These are phyloP conservation scores for Agroathelia rolfsii DNA, from an alignment of 1,284 basidiomycete genomes.

Conservation along the genomic window DNA sequence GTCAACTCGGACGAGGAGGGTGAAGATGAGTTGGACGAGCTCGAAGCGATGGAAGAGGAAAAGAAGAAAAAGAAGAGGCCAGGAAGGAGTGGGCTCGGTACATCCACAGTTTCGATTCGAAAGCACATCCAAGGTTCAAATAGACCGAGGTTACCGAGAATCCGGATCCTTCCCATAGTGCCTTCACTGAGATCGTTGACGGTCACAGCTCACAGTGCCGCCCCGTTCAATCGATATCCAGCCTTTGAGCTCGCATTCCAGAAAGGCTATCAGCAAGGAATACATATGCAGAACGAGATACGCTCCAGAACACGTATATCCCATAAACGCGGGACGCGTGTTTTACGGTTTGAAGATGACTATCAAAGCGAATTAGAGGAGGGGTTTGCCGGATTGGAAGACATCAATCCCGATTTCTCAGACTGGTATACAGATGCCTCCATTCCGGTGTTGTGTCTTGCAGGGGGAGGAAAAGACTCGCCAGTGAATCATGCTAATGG, in stretches of 20 bases:
- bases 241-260: slow-evolving; percentile 39
- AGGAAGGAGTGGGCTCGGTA: slow-evolving; percentile 18
- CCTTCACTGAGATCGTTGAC: slow-evolving; percentile 31
- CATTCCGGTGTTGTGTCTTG: slow-evolving; percentile 38
- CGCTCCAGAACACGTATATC: slow-evolving; percentile 34
- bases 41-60: slow-evolving; percentile 16
- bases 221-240: slow-evolving; percentile 24
- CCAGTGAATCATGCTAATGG: slow-evolving; percentile 25
- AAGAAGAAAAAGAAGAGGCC: slow-evolving; percentile 9
- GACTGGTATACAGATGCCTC: slow-evolving; percentile 11
- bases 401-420: slow-evolving; percentile 27
- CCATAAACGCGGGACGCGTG: slow-evolving; percentile 33
- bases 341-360: slow-evolving; percentile 28
- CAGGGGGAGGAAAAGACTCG: slow-evolving; percentile 24
- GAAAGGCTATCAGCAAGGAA: slow-evolving; percentile 49
- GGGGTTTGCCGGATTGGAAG: slow-evolving; percentile 37
- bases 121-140: slow-evolving; percentile 6
- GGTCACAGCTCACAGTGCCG: slow-evolving; percentile 24
- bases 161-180: slow-evolving; percentile 33
- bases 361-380: slow-evolving; percentile 23
- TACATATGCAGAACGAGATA: slow-evolving; percentile 33
- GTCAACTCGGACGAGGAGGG: slow-evolving; percentile 9
- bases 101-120: slow-evolving; percentile 18
- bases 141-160: slow-evolving; percentile 15
- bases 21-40: slow-evolving; percentile 37